These are phyloP conservation scores for Acanthamoeba quina DNA, from an alignment of 208 protist genomes.

Conservation along the genomic window DNA sequence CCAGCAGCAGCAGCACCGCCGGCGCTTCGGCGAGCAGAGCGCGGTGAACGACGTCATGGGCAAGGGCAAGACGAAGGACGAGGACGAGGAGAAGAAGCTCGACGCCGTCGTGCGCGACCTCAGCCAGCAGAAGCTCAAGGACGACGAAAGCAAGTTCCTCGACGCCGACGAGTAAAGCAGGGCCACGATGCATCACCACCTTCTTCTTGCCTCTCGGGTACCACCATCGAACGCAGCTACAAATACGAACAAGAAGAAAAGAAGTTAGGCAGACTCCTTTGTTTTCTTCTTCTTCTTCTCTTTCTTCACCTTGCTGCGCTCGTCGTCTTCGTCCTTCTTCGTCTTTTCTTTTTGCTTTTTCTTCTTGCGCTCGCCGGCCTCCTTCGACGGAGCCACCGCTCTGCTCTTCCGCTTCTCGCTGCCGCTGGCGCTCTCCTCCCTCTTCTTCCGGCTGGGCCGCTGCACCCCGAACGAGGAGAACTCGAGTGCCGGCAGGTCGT, in stretches of 20 bases:
- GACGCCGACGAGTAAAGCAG: neutral
- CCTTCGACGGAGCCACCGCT: neutral
- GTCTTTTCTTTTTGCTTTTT: neutral
- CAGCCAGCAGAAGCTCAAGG: constrained; percentile 22
- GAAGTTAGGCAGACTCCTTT: neutral
- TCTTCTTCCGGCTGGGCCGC: neutral
- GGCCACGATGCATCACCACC: too few relatives aligned
- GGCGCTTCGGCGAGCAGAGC: neutral
- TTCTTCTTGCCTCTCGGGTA: too few relatives aligned
- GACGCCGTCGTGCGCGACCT: constrained; percentile 5
- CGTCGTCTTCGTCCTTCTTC: neutral
- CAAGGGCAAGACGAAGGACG: neutral
- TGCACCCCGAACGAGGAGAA: constrained; percentile 22
- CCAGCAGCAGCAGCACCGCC: neutral
- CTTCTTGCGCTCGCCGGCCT: neutral
- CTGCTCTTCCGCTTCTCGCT: neutral
- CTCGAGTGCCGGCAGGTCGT: neutral
- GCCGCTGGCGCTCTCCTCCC: neutral
- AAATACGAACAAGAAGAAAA: neutral
- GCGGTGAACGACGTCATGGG: neutral
- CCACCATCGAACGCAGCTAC: too few relatives aligned
- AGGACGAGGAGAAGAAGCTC: neutral
- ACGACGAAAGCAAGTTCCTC: constrained; percentile 30
- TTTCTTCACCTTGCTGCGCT: neutral
- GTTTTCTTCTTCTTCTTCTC: constrained; percentile 24